Base-by-base conservation (phyloP, 176 grass and related monocot genomes). In the Aegilops speltoides region DNA sequence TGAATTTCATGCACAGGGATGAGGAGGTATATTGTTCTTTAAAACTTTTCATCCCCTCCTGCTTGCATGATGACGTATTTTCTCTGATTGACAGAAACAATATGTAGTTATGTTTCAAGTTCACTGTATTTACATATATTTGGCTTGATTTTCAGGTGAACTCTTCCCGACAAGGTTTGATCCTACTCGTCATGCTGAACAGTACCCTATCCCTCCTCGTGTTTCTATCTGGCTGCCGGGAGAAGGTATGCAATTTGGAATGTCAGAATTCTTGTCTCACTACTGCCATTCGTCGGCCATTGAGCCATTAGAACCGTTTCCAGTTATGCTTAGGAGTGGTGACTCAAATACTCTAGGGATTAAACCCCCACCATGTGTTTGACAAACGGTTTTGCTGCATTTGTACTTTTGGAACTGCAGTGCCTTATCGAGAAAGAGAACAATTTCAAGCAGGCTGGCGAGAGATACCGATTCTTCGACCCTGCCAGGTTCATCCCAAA, bases 1-100 rank as follows among this genome's bases (percentile, higher is more conserved):
- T 97, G 95, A 97, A 97, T 64, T 94, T 97, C 87, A 94, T 94
- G 92, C 92, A 94, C 84, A 90, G 92, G 84, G 92, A 97, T 91
- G 95, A 97, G 82, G 95, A 97, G 95, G 95, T 97, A 86, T 6
- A 46, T 12, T 26, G 1, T 66, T 84, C 6, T 34, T 14, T 22
- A 29, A 1, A 28, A 10, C 68, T 68, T 68, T 69, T 65, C 62
- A 38, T 7, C 66, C 71, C 9, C 68, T 84, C 17, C 25, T 36
- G 46, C n/a, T n/a, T n/a, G n/a, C n/a, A n/a, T n/a, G n/a, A n/a
- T n/a, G n/a, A n/a, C n/a, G n/a, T n/a, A n/a, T n/a, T n/a, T n/a
- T n/a, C n/a, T n/a, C n/a, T n/a, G n/a, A n/a, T n/a, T n/a, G n/a
- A n/a, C n/a, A n/a, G n/a, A n/a, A n/a, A n/a, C n/a, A n/a, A n/a